These are phyloP conservation scores for Tremellales sp. DNA, from an alignment of 1,284 basidiomycete species.

Conservation along the genomic window DNA sequence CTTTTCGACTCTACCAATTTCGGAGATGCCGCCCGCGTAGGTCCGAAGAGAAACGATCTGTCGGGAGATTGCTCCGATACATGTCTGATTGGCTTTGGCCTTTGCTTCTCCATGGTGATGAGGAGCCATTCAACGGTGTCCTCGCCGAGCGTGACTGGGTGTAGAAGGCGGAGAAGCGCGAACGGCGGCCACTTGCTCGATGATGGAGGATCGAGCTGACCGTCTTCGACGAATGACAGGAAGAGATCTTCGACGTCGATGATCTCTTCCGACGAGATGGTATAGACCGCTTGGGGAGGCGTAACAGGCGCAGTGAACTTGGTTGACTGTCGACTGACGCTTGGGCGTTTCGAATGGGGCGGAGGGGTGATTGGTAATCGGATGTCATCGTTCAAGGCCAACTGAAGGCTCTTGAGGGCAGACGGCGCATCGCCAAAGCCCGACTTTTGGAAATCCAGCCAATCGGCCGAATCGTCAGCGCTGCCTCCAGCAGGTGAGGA, in stretches of 20 bases:
- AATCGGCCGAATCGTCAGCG: constrained; percentile 5
- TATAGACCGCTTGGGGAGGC: not conserved
- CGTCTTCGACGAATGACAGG: constrained; percentile 37
- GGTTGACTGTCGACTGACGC: not conserved
- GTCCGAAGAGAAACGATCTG: too few species aligned
- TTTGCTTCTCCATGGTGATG: constrained; percentile 19
- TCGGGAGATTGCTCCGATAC: not conserved
- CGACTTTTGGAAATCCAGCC: constrained; percentile 21
- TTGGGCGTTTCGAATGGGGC: too few species aligned
- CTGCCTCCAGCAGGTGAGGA: not conserved
- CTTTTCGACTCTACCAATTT: constrained; percentile 18
- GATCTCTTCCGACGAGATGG: constrained; percentile 19
- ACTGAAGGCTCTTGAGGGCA: too few species aligned
- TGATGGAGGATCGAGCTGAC: constrained; percentile 24
- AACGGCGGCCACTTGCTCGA: constrained; percentile 32
- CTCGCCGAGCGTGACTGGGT: not conserved
- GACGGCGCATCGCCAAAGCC: too few species aligned
- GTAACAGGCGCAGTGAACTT: not conserved
- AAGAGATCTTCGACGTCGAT: constrained; percentile 39
- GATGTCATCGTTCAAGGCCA: too few species aligned
- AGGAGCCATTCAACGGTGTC: constrained; percentile 29
- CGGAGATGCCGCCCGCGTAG: too few species aligned
- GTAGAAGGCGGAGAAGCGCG: constrained; percentile 27
- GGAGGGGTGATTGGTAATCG: too few species aligned
- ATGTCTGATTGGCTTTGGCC: not conserved